Base-by-base conservation (phyloP, 2,329 filamentous ascomycete genomes). In the Venturia asperata region DNA sequence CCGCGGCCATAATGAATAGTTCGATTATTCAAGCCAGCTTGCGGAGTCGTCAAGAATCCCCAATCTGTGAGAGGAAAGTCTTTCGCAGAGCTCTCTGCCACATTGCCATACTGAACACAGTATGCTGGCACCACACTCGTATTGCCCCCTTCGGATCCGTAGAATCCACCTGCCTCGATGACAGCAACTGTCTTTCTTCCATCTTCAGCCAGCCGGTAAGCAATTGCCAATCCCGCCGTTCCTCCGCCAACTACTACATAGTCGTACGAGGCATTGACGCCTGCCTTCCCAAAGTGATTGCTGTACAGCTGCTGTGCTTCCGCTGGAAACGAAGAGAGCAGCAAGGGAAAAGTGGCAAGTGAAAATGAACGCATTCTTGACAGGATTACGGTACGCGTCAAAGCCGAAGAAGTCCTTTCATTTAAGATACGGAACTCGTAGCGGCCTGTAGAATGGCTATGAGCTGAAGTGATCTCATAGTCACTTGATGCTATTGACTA, bases 1-100 rank as follows among this genome's bases (percentile, higher is more conserved):
- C 72, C 72, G 9, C 71, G 69, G 3, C 69, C 67, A 65, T 74
- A 74, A 34, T 71, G 70, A 19, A 71, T 65, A n/a, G 42, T 37
- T 39, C 63, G 15, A 19, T 58, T 49, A 19, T 64, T 64, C 49
- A 52, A 19, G n/a, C 63, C 63, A 15, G 65, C 63, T 66, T 75
- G 72, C 27, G 72, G 71, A 1, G 62, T 62, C 0, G 72, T 74
- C 11, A 69, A 58, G 56, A 74, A 72, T 19, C 61, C 65, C 71
- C 71, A 74, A 45, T 74, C 71, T 11, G 73, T 63, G 4, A 63
- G 61, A 19, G 61, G 41, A 30, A 47, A 45, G 30, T 63, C 61
- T 30, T 63, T 47, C 21, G 61, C 41, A 10, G 42, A 34, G 47
- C 27, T 52, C 30, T 41, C 30, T 17, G 24, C 61, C n/a, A 63